These are phyloP conservation scores for Fragilaria crotonensis DNA, from an alignment of 108 stramenopile genomes.

Conservation along the genomic window DNA sequence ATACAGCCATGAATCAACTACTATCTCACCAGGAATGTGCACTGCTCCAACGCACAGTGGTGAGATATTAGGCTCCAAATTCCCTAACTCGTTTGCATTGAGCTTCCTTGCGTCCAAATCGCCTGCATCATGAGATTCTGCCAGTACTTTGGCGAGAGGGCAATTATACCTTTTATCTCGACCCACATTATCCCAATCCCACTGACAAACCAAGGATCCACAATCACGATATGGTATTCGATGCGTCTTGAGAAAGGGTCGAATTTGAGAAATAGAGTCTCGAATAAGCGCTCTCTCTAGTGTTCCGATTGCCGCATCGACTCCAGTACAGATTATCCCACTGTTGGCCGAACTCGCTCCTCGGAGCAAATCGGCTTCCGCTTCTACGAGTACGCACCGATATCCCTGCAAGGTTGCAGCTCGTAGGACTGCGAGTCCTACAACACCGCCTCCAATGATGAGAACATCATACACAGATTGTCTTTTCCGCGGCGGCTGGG, in stretches of 20 bases:
- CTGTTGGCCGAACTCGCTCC: constrained; percentile 56
- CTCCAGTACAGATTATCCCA: constrained; percentile 77
- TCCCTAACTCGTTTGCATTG: constrained; percentile 19
- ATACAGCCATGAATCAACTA: constrained; percentile 81
- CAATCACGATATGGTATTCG: constrained; percentile 55
- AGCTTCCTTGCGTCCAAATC: constrained; percentile 56
- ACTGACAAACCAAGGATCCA: constrained; percentile 64
- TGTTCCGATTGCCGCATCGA: constrained; percentile 64
- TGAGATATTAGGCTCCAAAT: constrained; percentile 48
- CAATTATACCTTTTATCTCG: constrained; percentile 4
- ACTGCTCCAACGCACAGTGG: constrained; percentile 42
- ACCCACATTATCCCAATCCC: constrained; percentile 46
- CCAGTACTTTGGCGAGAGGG: constrained; percentile 27
- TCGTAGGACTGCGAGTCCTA: constrained; percentile 59
- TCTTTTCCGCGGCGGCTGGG: too few relatives aligned
- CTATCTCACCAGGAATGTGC: constrained; percentile 73
- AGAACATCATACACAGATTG: constrained; percentile 69
- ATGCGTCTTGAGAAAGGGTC: constrained; percentile 38
- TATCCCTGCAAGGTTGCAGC: constrained; percentile 51
- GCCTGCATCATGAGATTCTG: constrained; percentile 62
- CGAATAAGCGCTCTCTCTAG: constrained; percentile 69
- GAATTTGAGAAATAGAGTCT: constrained; percentile 51
- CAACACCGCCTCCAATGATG: constrained; percentile 77
- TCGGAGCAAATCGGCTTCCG: constrained; percentile 38
- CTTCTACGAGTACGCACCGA: constrained; percentile 53